Percentiles rank a stretch among this genome's conserved stretches.
Evolutionary conservation across 257 asterid species (phyloP).

Genomic region (Eustoma russellianum): DNA sequence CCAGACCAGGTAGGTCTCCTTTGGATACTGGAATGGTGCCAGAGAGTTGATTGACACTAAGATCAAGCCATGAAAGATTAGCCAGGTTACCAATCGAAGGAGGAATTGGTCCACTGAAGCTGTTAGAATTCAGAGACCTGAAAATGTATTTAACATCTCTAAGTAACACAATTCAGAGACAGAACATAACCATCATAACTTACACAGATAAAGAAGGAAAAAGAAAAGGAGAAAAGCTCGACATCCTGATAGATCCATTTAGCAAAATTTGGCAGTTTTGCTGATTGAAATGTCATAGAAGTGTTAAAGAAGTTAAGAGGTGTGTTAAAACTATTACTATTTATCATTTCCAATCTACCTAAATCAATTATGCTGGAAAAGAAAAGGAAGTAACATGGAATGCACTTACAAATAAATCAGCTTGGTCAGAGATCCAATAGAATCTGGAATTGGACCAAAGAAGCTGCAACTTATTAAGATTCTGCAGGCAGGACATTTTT

Average conservation of each 20-base stretch:
- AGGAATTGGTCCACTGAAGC: constrained; percentile 71
- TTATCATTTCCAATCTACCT: no score
- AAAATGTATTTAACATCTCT: not conserved
- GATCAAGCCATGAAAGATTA: constrained; percentile 77
- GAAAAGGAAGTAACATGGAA: no score
- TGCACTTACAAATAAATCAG: constrained; percentile 55
- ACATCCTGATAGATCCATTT: no score
- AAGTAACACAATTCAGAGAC: no score
- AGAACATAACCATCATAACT: no score
- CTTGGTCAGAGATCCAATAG: constrained; percentile 66
- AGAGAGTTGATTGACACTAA: constrained; percentile 53
- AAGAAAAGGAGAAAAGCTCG: no score
- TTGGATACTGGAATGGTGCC: constrained; percentile 70
- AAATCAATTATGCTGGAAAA: no score
- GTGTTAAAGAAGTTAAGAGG: no score
- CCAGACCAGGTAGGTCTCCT: constrained; percentile 48
- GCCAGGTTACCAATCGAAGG: constrained; percentile 60
- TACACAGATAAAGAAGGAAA: no score
- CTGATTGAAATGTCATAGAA: not conserved
- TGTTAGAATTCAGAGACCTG: constrained; percentile 58
- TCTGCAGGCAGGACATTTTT: constrained; percentile 21
- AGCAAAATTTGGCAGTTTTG: not conserved
- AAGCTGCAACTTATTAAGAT: constrained; percentile 79
- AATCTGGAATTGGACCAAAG: constrained; percentile 73
- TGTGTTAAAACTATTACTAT: no score